A percentile compares a stretch with the other conserved stretches of the same genome.
These are phyloP conservation scores for Candolleomyces aberdarensis DNA, from an alignment of 768 basidiomycete species.

Conservation along the genomic window DNA sequence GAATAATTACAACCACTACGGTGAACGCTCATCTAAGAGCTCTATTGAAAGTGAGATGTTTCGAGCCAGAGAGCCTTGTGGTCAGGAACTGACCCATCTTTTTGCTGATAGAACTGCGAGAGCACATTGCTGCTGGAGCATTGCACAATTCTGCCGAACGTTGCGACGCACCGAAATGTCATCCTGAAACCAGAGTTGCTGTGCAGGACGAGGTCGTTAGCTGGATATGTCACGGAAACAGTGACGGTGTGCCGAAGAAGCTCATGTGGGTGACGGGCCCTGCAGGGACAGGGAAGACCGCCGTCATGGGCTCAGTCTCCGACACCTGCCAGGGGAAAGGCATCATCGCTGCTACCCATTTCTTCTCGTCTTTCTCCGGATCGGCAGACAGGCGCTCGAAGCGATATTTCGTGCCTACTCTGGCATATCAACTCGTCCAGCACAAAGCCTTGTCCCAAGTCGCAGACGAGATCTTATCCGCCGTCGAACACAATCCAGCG, in stretches of 20 bases:
- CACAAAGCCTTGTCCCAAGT: not conserved
- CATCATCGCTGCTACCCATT: conserved; percentile 2
- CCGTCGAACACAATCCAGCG: not conserved
- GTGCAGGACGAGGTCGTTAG: not conserved
- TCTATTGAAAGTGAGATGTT: no score
- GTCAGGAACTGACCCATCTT: no score
- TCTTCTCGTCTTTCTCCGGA: conserved; percentile 4
- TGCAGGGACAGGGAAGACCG: conserved; percentile 7
- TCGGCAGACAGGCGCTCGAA: not conserved
- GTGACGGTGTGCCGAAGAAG: not conserved
- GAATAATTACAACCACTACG: no score
- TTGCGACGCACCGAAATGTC: not conserved
- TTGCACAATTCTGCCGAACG: conserved; percentile 9
- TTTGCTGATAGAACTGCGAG: not conserved
- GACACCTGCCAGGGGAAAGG: not conserved
- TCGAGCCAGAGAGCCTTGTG: no score
- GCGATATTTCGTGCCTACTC: not conserved
- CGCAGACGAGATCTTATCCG: not conserved
- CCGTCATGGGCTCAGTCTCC: conserved; percentile 4
- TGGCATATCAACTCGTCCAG: not conserved
- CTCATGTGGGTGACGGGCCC: conserved; percentile 6
- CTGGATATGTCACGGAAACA: not conserved
- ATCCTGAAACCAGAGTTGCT: conserved; percentile 1
- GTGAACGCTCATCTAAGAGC: no score
- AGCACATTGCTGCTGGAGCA: not conserved